A percentile compares a stretch with the other conserved stretches of the same genome.
phyloP scores from a whole-genome alignment of 2,329 filamentous ascomycete genomes.

The Cladosporium oxysporum region DNA sequence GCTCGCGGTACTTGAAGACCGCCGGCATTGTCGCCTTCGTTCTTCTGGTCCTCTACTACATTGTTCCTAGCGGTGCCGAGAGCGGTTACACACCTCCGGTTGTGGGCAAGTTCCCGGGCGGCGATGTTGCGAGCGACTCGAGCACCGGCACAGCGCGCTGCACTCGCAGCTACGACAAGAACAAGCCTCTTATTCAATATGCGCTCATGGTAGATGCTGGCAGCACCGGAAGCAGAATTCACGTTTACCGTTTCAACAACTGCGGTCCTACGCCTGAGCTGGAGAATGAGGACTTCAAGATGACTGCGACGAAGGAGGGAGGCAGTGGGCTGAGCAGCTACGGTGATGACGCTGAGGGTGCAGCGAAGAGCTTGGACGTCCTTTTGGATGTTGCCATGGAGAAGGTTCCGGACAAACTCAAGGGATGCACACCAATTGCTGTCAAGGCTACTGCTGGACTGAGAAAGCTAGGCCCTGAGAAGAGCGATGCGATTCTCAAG shows the following conservation, averaged over 20 bases:
- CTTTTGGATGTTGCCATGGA: slow-evolving; percentile 84
- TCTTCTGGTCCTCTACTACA: slow-evolving; percentile 58
- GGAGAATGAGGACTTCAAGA: slow-evolving; percentile 88
- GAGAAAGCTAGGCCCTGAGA: slow-evolving; percentile 78
- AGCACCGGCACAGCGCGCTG: slow-evolving; percentile 73
- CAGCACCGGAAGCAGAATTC: slow-evolving; percentile 95
- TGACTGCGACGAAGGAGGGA: slow-evolving; percentile 83
- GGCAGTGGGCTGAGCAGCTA: slow-evolving; percentile 82
- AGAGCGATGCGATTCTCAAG: slow-evolving; percentile 79
- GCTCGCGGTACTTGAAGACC: slow-evolving; percentile 62
- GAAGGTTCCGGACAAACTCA: slow-evolving; percentile 82
- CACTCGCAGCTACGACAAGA: slow-evolving; percentile 77
- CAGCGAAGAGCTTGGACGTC: slow-evolving; percentile 84
- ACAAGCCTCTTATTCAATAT: slow-evolving; percentile 95
- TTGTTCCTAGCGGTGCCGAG: slow-evolving; percentile 45
- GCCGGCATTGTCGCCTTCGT: slow-evolving; percentile 61
- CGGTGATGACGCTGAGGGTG: slow-evolving; percentile 79
- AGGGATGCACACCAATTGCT: slow-evolving; percentile 90
- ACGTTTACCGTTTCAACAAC: slow-evolving; percentile 99
- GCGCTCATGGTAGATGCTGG: slow-evolving; percentile 98
- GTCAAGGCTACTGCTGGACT: slow-evolving; percentile 97
- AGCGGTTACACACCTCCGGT: slow-evolving; percentile 6
- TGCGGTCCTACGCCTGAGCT: slow-evolving; percentile 94
- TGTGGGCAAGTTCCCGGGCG: slow-evolving; percentile 28
- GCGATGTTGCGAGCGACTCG: slow-evolving; percentile 53